A percentile compares a stretch with the other conserved stretches of the same genome.
Evolutionary conservation across 2,329 filamentous ascomycete genomes (phyloP).

Genomic region (Ramichloridium luteum): DNA sequence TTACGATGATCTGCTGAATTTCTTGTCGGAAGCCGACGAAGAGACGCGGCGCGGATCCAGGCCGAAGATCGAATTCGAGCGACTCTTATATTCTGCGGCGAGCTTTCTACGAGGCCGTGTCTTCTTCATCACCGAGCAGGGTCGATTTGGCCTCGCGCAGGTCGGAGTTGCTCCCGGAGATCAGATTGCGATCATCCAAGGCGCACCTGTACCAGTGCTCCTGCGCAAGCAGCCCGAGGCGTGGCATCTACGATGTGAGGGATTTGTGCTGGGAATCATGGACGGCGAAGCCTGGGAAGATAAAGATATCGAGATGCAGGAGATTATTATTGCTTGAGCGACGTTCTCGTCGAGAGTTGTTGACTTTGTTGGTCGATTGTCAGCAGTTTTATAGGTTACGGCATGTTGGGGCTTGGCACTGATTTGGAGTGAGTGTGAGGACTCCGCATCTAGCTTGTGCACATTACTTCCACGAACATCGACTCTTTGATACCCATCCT

Average conservation of each 20-base stretch:
- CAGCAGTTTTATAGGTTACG: too few relatives aligned
- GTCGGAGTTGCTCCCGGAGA: conserved; percentile 10
- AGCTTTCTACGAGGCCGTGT: conserved; percentile 12
- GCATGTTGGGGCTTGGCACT: conserved; percentile 1
- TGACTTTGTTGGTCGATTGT: neutral
- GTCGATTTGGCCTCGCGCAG: conserved; percentile 10
- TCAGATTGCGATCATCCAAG: conserved; percentile 7
- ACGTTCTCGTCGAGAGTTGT: neutral
- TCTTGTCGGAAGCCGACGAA: conserved; percentile 4
- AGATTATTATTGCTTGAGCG: conserved; percentile 6
- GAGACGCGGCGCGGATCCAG: conserved; percentile 1
- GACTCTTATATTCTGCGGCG: conserved; percentile 6
- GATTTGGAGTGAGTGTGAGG: too few relatives aligned
- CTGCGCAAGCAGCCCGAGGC: conserved; percentile 6
- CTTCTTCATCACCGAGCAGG: conserved; percentile 11
- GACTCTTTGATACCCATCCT: too few relatives aligned
- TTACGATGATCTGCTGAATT: conserved; percentile 10
- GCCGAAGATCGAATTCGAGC: conserved; percentile 5
- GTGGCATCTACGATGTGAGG: conserved; percentile 9
- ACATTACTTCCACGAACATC: too few relatives aligned
- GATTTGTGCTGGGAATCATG: conserved; percentile 11
- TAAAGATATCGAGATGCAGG: conserved; percentile 4
- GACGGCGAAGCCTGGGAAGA: conserved; percentile 10
- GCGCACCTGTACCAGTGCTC: conserved; percentile 10
- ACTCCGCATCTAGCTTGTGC: too few relatives aligned